These are phyloP conservation scores for Euphorbia tirucalli DNA, from an alignment of 345 rosid genomes.

Conservation along the genomic window DNA sequence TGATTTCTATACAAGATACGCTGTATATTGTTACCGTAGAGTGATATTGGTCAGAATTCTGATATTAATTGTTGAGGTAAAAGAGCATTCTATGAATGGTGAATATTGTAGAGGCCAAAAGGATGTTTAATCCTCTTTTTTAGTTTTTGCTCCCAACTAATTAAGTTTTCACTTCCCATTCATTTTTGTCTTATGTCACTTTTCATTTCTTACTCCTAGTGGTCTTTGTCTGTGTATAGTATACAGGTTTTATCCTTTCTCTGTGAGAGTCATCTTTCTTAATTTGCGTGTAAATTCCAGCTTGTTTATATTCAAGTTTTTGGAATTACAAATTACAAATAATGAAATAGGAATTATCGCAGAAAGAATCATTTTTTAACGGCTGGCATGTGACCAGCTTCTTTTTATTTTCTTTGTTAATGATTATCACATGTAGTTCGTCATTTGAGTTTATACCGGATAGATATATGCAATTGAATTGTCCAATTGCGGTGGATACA, in stretches of 20 bases:
- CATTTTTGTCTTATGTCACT: no score
- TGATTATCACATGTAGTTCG: constrained; percentile 1
- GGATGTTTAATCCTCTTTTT: no score
- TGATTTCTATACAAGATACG: no score
- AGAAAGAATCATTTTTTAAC: neutral
- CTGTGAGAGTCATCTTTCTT: neutral
- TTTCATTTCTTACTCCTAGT: neutral
- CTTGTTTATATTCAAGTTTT: no score
- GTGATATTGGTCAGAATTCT: no score
- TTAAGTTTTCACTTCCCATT: neutral
- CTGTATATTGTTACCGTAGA: no score
- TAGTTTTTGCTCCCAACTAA: neutral
- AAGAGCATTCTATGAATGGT: no score
- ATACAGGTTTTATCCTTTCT: neutral
- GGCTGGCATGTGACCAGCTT: constrained; percentile 8
- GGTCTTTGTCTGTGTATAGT: neutral
- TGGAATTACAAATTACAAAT: neutral
- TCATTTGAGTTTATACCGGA: neutral
- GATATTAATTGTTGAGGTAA: no score
- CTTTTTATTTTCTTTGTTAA: neutral
- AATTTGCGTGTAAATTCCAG: neutral
- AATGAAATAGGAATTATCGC: neutral
- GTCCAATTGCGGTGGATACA: constrained; percentile 2
- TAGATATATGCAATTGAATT: neutral
- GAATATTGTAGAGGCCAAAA: no score